Percentiles rank a stretch among this genome's conserved stretches.
phyloP scores from a whole-genome alignment of 495 filamentous ascomycete genomes.

The Neurospora intermedia region DNA sequence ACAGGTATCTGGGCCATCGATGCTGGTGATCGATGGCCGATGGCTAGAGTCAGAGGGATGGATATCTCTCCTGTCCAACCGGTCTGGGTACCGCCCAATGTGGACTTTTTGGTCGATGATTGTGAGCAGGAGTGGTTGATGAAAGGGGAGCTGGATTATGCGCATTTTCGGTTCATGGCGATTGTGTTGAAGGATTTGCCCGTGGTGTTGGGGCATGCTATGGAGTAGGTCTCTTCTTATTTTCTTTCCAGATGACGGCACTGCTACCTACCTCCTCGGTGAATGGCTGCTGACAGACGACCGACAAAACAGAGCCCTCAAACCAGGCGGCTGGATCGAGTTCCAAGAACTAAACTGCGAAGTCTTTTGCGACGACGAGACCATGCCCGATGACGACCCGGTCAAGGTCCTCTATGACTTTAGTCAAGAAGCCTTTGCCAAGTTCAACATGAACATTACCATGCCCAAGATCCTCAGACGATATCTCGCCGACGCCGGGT shows the following conservation, averaged over 20 bases:
- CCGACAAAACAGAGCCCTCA: constrained; percentile 13
- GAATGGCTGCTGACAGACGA: no score
- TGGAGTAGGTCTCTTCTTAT: constrained; percentile 18
- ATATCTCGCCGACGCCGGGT: constrained; percentile 43
- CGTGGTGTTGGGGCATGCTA: constrained; percentile 26
- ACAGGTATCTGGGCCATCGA: constrained; percentile 45
- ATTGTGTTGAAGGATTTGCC: constrained; percentile 37
- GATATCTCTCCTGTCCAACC: constrained; percentile 32
- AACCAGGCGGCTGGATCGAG: constrained; percentile 31
- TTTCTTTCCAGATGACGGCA: no score
- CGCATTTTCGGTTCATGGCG: constrained; percentile 32
- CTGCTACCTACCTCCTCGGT: no score
- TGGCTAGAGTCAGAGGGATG: constrained; percentile 25
- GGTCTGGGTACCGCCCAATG: constrained; percentile 28
- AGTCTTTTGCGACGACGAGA: constrained; percentile 30
- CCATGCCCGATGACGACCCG: constrained; percentile 24
- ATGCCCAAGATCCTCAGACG: constrained; percentile 36
- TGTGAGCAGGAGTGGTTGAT: constrained; percentile 34
- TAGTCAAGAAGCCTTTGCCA: constrained; percentile 18
- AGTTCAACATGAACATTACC: constrained; percentile 33
- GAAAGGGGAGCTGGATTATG: constrained; percentile 22
- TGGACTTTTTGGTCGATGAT: constrained; percentile 36
- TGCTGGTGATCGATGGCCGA: constrained; percentile 32
- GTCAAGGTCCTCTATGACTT: constrained; percentile 23
- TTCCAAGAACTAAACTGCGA: constrained; percentile 32